These are phyloP conservation scores for Huntiella abstrusa DNA, from an alignment of 2,329 filamentous ascomycete species.

Conservation along the genomic window DNA sequence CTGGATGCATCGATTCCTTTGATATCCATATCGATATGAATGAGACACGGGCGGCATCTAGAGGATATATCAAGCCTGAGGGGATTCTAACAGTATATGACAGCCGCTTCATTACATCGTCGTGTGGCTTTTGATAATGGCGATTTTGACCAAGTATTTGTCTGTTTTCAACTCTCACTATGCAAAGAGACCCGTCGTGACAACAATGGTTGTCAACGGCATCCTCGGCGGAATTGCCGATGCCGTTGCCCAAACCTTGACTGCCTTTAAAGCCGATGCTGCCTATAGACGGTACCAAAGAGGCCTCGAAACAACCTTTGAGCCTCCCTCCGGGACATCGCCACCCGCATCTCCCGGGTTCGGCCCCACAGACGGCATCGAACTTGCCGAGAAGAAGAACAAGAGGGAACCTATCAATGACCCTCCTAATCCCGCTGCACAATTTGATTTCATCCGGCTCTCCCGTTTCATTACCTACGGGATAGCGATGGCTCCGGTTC, in stretches of 20 bases:
- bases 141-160: conserved; percentile 1
- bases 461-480: conserved; percentile 86
- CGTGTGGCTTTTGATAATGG: conserved; percentile 7
- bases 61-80: conserved; percentile 13
- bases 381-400: conserved; percentile 44
- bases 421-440: conserved; percentile 18
- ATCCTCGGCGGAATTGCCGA: conserved; percentile 90
- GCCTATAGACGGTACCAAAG: conserved; percentile 26
- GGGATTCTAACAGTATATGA: conserved; percentile 28
- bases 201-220: conserved; percentile 98
- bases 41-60: not conserved
- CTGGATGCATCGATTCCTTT: not conserved
- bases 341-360: conserved; percentile 17
- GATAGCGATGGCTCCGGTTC: conserved; percentile 85
- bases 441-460: conserved; percentile 89
- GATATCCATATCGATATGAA: not conserved
- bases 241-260: conserved; percentile 85
- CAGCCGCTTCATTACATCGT: conserved; percentile 9
- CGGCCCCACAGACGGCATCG: not conserved
- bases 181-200: conserved; percentile 44
- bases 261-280: conserved; percentile 57
- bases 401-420: conserved; percentile 36
- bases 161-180: conserved; percentile 5
- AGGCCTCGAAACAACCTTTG: conserved; percentile 56
- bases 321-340: not conserved